A percentile compares a stretch with the other conserved stretches of the same genome.
phyloP scores from a whole-genome alignment of 306 rosid genomes.

The Malus asiatica region DNA sequence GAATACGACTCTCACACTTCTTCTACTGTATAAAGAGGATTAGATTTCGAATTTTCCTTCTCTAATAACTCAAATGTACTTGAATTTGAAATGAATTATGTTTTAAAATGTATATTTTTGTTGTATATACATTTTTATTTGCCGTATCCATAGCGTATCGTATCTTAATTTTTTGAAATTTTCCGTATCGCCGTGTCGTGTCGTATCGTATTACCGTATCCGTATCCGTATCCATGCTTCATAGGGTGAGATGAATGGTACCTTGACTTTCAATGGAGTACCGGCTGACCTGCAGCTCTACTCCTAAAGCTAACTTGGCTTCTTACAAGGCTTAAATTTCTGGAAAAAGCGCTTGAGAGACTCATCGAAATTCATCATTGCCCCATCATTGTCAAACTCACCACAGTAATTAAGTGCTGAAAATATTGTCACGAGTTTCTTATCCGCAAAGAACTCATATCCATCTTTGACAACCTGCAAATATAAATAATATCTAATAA shows the following conservation, averaged over 20 bases:
- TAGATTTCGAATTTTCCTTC: no score
- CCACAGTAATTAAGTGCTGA: constrained; percentile 96
- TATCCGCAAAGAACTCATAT: constrained; percentile 78
- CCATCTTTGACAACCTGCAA: constrained; percentile 90
- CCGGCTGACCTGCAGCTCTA: constrained; percentile 26
- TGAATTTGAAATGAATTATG: no score
- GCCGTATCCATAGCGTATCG: no score
- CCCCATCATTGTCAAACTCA: constrained; percentile 87
- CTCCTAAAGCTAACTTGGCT: constrained; percentile 44
- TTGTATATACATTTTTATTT: no score
- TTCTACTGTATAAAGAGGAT: no score
- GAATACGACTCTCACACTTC: no score
- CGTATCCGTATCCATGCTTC: no score
- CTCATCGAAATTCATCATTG: constrained; percentile 81
- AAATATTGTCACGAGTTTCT: constrained; percentile 73
- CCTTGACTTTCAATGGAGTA: constrained; percentile 42
- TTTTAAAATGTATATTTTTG: no score
- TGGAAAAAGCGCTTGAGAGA: constrained; percentile 73
- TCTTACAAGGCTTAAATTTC: constrained; percentile 40
- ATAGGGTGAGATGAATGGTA: constrained; percentile 16
- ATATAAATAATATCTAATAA: constrained; percentile 3
- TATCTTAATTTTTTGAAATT: no score
- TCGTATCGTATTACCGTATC: no score
- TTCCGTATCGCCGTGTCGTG: no score
- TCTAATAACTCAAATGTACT: no score